Evolutionary conservation across 129 eudicot species (phyloP).

Genomic region (sunflower (Helianthus annuus)): DNA sequence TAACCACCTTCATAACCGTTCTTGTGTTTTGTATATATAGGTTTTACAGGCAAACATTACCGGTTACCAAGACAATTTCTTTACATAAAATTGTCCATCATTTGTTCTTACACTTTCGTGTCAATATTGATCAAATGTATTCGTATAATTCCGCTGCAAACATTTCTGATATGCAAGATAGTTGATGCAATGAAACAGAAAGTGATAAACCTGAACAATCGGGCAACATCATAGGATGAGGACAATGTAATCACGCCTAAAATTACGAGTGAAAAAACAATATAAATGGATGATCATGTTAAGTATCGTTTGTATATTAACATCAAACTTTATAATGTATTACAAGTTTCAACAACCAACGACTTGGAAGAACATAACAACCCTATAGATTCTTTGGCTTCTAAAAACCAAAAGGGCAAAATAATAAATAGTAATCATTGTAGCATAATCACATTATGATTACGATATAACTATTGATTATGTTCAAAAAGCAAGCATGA

Average conservation of each 20-base stretch:
- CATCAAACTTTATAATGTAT: slow-evolving; percentile 19
- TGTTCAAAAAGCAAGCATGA: slow-evolving; percentile 33
- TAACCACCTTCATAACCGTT: no score
- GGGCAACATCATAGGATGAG: neutral
- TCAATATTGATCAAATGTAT: no score
- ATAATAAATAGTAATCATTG: neutral
- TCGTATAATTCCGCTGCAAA: no score
- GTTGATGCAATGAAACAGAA: no score
- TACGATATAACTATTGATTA: slow-evolving; percentile 17
- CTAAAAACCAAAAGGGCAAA: slow-evolving; percentile 7
- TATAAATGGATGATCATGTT: neutral
- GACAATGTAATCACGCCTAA: neutral
- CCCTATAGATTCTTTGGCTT: slow-evolving; percentile 25
- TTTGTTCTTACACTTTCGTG: no score
- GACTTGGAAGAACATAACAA: slow-evolving; percentile 31
- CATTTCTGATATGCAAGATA: no score
- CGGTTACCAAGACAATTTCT: no score
- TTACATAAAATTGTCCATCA: no score
- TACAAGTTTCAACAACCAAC: slow-evolving; percentile 23
- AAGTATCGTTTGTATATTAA: slow-evolving; percentile 2
- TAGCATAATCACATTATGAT: slow-evolving; percentile 16
- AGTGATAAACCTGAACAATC: no score
- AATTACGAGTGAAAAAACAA: neutral
- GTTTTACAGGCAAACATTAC: no score
- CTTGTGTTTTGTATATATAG: no score